Base-by-base conservation (phyloP, 306 rosid species). In the Rosa lucieae region DNA sequence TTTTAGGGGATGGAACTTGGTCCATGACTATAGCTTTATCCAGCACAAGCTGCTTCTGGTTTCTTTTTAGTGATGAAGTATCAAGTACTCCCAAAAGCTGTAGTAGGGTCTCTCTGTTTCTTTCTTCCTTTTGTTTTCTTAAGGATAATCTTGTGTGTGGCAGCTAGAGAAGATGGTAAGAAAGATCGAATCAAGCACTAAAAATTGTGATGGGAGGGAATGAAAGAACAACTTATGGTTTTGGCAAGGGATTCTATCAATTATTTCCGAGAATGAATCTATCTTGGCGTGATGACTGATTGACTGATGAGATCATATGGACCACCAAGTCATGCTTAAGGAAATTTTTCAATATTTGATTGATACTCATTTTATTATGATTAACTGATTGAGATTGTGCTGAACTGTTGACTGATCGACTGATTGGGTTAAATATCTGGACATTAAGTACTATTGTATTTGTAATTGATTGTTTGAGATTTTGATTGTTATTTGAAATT, bases 1-100 rank as follows among this genome's bases (percentile, higher is more conserved):
- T 74, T 78, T 40, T 81, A 20, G 87, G 85, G 72, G 91, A 77
- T 52, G 87, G 68, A 52, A 59, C 73, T 82, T 76, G 83, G 77
- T 88, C 89, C 92, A 88, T 88, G 21, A 29, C 65, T 40, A 32
- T n/a, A 14, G 40, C 37, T 37, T 14, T 67, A 43, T 43, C 32
- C 43, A 78, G 26, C 47, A 44, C 47, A 42, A 51, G 40, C 21
- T 61, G 44, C 1, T 74, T 20, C 15, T 52, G 67, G n/a, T 3
- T 48, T 47, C 47, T 61, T 51, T 47, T 7, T 15, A 61, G 48
- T 40, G 23, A 35, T 39, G 42, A n/a, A 11, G 14, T 40, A 11
- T 46, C 6, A 10, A 23, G 12, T n/a, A 23, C 47, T 52, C 32
- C 76, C 43, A 48, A 35, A 32, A 20, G 11, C 10, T 5, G 47